Conservation (phyloP, 2,329 filamentous ascomycete genomes). For the Thelonectria blattea region DNA sequence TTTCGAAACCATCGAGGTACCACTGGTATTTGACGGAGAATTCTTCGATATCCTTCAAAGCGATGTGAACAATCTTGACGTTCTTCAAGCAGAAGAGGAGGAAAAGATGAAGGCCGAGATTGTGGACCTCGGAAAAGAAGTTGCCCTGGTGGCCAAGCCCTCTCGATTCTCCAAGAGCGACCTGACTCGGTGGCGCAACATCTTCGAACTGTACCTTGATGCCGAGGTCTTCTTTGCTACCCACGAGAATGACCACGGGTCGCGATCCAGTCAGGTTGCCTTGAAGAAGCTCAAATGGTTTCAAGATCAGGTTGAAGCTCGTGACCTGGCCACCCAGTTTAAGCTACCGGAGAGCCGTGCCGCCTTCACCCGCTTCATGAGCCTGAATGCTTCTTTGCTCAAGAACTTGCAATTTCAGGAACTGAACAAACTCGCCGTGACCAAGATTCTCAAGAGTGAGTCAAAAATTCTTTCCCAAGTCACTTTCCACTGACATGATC, state of each 20-base stretch:
- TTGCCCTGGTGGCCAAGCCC: slow-evolving; percentile 70
- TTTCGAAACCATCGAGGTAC: slow-evolving; percentile 67
- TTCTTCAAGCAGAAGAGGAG: slow-evolving; percentile 71
- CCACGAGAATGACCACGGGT: slow-evolving; percentile 72
- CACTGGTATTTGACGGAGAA: slow-evolving; percentile 76
- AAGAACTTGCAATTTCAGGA: slow-evolving; percentile 83
- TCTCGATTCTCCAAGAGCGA: slow-evolving; percentile 68
- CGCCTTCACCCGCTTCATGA: slow-evolving; percentile 72
- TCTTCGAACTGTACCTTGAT: slow-evolving; percentile 83
- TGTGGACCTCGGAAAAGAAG: slow-evolving; percentile 65
- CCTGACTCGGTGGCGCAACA: slow-evolving; percentile 76
- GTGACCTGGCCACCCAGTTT: slow-evolving; percentile 65
- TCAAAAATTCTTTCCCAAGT: slow-evolving; percentile 7
- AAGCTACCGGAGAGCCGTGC: slow-evolving; percentile 68
- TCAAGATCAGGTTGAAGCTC: slow-evolving; percentile 67
- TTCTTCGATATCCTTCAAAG: slow-evolving; percentile 80
- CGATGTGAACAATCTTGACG: slow-evolving; percentile 73
- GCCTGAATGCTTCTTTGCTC: slow-evolving; percentile 77
- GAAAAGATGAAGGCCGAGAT: slow-evolving; percentile 68
- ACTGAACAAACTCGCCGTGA: slow-evolving; percentile 77
- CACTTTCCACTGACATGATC: slow-evolving; percentile 15
- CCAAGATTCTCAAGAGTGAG: slow-evolving; percentile 85
- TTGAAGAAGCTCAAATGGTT: slow-evolving; percentile 74
- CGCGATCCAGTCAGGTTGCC: slow-evolving; percentile 69
- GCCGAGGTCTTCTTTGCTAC: slow-evolving; percentile 84